Conservation (phyloP, 1,139 yeast genomes). For the Arxiozyma slooffiae region DNA sequence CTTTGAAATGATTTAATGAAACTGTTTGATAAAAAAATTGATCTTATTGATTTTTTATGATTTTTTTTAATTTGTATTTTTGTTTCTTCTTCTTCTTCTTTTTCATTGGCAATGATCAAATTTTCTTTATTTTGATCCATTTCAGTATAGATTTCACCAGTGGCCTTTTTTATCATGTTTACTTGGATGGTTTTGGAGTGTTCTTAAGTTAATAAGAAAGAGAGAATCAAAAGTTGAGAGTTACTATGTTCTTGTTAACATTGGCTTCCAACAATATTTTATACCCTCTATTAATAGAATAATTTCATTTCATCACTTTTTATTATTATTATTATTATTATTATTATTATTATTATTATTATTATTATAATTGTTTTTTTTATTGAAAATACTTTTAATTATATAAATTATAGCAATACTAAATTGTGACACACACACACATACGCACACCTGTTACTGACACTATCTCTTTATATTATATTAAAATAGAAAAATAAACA, state of each 20-base stretch:
- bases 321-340: no score
- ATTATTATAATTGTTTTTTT: no score
- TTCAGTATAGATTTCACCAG: background rate
- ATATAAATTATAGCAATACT: background rate
- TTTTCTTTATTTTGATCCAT: no score
- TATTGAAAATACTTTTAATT: no score
- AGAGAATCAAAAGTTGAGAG: background rate
- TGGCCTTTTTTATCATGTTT: background rate
- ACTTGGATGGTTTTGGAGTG: background rate
- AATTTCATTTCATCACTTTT: no score
- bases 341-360: no score
- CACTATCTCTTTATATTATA: no score
- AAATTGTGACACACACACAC: background rate
- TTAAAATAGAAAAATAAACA: no score
- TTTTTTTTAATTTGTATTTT: background rate
- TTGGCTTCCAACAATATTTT: no score
- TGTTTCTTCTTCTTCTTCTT: background rate
- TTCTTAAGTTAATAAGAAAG: background rate
- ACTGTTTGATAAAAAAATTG: background rate
- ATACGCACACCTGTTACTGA: background rate
- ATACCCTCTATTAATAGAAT: no score
- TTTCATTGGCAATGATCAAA: background rate
- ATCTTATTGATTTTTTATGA: background rate
- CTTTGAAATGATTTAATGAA: slow-evolving; percentile 13
- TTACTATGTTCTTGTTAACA: no score